Conservation (phyloP, 257 asterid genomes). For the Anisodus acutangulus region DNA sequence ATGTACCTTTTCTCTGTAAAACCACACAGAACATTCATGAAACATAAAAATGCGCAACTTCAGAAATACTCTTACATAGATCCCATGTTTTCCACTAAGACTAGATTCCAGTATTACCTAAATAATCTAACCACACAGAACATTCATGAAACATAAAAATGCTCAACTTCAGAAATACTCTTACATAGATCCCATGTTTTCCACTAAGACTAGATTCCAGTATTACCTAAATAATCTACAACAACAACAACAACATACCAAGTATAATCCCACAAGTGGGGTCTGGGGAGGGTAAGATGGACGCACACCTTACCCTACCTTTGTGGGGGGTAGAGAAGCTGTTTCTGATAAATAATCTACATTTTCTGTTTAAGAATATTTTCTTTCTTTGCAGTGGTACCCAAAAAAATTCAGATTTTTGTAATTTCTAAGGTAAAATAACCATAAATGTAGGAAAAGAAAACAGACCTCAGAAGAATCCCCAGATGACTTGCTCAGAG, state of each 20-base stretch:
- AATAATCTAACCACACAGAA: background rate
- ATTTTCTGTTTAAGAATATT: background rate
- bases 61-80: background rate
- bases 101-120: background rate
- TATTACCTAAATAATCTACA: background rate
- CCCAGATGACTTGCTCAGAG: conserved; percentile 46
- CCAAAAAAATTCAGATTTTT: background rate
- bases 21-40: background rate
- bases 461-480: conserved; percentile 45
- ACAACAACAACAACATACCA: too few relatives aligned
- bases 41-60: background rate
- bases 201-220: background rate
- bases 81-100: background rate
- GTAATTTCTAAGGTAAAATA: background rate
- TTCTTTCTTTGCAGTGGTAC: background rate
- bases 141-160: background rate
- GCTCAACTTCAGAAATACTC: background rate
- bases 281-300: too few relatives aligned
- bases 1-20: background rate
- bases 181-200: background rate
- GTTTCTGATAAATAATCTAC: background rate
- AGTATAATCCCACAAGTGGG: too few relatives aligned
- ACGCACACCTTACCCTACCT: too few relatives aligned
- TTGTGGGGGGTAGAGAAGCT: too few relatives aligned
- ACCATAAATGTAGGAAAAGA: conserved; percentile 10